Base-by-base conservation (phyloP, 148 eudicot genomes). In the Arbutus unedo region DNA sequence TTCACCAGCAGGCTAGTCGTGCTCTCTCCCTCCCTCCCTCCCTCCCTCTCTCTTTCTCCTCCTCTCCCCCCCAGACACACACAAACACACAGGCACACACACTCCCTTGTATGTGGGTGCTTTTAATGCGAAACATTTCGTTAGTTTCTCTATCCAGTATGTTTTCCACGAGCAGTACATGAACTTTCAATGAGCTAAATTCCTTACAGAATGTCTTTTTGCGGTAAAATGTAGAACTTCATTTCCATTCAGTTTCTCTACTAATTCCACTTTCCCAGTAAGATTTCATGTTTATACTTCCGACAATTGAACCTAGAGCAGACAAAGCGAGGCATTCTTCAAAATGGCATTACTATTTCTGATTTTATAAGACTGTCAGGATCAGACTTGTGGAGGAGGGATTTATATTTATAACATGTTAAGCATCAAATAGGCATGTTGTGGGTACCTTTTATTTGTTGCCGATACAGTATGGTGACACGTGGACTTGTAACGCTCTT, bases 1-100 rank as follows among this genome's bases (percentile, higher is more conserved):
- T 88, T 77, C 88, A 81, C 77, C 60, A 81, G 6, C 88, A 86
- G 86, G 86, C 70, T 16, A 83, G 81, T 71, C 73, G 8, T 56
- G 49, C 43, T 57, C 66, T 55, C 68, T 78, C 50, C 43, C 16
- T 53, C 10, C 38, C 38, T 31, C 10, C 38, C 38, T 31, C 38
- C 38, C 38, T 31, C 38, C 1, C 38, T 31, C 38, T 31, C 38
- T 31, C 38, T 31, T 31, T 31, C 38, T 31, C 38, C 38, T 31
- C 38, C 38, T 1, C 38, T 1, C 0, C 38, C 38, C 38, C 38
- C 38, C 38, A 31, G 38, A 31, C 3, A 59, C 18, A 19, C 9
- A 5, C 13, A 6, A 6, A 5, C 62, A 16, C n/a, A 6, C 23
- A 18, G 7, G 19, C 7, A 16, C 16, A 18, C 23, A 16, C 62